Evolutionary conservation across 805 yeast genomes (phyloP), one percentile per base, ranked within the genome.

Genomic region (Wickerhamiella cacticola): DNA sequence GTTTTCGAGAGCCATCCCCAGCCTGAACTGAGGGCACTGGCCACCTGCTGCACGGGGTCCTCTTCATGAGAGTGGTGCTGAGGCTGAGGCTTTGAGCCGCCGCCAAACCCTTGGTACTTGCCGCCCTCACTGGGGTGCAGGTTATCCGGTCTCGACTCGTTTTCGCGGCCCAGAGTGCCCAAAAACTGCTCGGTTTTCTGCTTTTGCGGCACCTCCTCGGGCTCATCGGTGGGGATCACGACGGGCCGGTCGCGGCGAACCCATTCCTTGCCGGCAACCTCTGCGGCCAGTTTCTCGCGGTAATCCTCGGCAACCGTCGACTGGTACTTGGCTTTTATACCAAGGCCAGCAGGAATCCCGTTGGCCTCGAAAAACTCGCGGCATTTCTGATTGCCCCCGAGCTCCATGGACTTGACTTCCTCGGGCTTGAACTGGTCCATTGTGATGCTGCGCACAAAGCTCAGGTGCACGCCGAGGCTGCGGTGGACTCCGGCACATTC

Each of bases 381-480:
- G 57, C 92, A 83, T 22, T 75, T 75, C 48, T 76, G 82, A 61
- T 92, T 92, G 19, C 98, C 98, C 49, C 98, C 98, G 51, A 77
- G 67, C 60, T 89, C 96, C 97, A 92, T 89, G 51, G 94, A 71
- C 54, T 75, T 67, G 50, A 88, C 72, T 63, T 92, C 98, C 35
- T 88, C 95, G 3, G 86, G 80, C 68, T 89, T 92, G 71, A 94
- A 92, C 68, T 87, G 96, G 66, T 92, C 98, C 98, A 92, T 92
- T 6, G 97, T 92, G 57, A 92, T 88, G 23, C 95, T 82, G 62
- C 98, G 74, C 31, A 92, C 97, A 69, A 92, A 92, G 36, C 96
- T 88, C 50, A 92, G 79, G 63, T 92, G 98, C 38, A 92, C 98
- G 34, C 98, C 98, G 42, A 92, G 70, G 10, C 97, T 94, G 64